Conservation (phyloP, 768 basidiomycete genomes). For the Botryobasidium botryosum region DNA sequence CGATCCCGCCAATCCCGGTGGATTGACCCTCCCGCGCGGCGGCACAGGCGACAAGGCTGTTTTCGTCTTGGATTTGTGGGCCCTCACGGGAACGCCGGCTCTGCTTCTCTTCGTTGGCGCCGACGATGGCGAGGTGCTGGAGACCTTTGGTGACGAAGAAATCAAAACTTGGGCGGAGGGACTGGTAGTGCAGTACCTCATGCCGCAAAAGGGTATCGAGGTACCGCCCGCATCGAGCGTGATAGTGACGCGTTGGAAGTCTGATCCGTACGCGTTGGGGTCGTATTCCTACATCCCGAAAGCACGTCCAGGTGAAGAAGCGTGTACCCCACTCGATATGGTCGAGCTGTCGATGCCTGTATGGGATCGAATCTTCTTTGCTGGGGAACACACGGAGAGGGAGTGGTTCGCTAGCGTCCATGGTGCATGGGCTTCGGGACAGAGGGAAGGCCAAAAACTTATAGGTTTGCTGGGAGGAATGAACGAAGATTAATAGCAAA, state of each 20-base stretch:
- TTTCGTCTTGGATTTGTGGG: slow-evolving; percentile 9
- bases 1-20: slow-evolving; percentile 2
- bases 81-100: background rate
- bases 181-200: slow-evolving; percentile 4
- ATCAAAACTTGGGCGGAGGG: slow-evolving; percentile 5
- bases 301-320: background rate
- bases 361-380: slow-evolving; percentile 10
- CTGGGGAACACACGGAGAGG: slow-evolving; percentile 8
- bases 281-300: slow-evolving; percentile 9
- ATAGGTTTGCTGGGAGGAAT: slow-evolving; percentile 1
- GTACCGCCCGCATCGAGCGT: slow-evolving; percentile 6
- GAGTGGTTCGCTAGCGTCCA: slow-evolving; percentile 9
- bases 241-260: slow-evolving; percentile 9
- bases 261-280: slow-evolving; percentile 7
- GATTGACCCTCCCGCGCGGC: background rate
- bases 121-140: slow-evolving; percentile 5
- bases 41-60: background rate
- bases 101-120: slow-evolving; percentile 7
- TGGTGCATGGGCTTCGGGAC: slow-evolving; percentile 7
- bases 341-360: slow-evolving; percentile 7
- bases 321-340: slow-evolving; percentile 11
- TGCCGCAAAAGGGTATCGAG: background rate
- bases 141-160: slow-evolving; percentile 5
- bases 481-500: background rate
- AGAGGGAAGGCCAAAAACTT: slow-evolving; percentile 3